Conservation (phyloP, 139 green algal species). For the Astrephomene gubernaculifera region DNA sequence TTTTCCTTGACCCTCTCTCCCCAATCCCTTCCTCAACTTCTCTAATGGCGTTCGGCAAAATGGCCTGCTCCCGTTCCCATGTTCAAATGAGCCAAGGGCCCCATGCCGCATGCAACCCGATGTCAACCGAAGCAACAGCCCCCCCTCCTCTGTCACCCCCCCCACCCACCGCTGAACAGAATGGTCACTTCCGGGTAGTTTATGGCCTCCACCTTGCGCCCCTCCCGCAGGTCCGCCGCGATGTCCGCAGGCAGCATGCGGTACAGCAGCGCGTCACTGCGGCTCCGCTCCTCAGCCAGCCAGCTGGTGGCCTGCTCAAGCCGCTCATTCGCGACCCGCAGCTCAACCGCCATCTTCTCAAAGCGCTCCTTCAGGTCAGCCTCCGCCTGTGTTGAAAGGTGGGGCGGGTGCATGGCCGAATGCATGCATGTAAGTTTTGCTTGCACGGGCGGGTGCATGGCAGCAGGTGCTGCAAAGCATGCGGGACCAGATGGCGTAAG, state of each 20-base stretch:
- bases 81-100: too few relatives aligned
- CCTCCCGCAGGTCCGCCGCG: conserved; percentile 38
- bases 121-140: too few relatives aligned
- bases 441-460: too few relatives aligned
- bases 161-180: conserved; percentile 19
- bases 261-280: conserved; percentile 63
- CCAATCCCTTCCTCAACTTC: too few relatives aligned
- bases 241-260: conserved; percentile 59
- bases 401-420: neutral
- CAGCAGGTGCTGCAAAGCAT: too few relatives aligned
- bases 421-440: too few relatives aligned
- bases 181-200: conserved; percentile 37
- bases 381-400: conserved; percentile 40
- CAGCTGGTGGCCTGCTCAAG: conserved; percentile 49
- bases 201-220: conserved; percentile 37
- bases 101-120: too few relatives aligned
- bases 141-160: too few relatives aligned
- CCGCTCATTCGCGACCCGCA: conserved; percentile 48
- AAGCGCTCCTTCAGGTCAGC: conserved; percentile 64
- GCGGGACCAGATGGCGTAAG: too few relatives aligned
- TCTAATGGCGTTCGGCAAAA: too few relatives aligned
- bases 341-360: conserved; percentile 61
- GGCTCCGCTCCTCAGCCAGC: conserved; percentile 58
- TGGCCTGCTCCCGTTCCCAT: too few relatives aligned
- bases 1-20: too few relatives aligned